Evolutionary conservation across 208 protist species (phyloP).

Genomic region (Acanthamoeba castellanii): DNA sequence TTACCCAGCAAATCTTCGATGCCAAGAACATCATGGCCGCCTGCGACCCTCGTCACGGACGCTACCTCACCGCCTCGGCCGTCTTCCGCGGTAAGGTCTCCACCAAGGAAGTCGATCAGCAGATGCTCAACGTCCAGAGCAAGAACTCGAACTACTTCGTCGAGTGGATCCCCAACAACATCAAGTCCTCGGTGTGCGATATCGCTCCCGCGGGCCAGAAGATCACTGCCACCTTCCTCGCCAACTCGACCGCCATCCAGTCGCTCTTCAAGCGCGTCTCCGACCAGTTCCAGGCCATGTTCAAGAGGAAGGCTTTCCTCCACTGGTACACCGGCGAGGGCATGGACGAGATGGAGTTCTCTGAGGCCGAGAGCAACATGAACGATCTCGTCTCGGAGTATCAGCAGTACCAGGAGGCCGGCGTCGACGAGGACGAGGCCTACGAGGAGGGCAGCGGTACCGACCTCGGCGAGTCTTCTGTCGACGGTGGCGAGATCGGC

Average conservation of each 20-base stretch:
- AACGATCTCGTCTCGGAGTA: slow-evolving; percentile 96
- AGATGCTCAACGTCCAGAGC: slow-evolving; percentile 95
- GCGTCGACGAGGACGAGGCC: slow-evolving; percentile 74
- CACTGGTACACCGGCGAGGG: slow-evolving; percentile 99
- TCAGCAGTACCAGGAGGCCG: slow-evolving; percentile 94
- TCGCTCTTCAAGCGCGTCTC: slow-evolving; percentile 95
- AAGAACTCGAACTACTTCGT: slow-evolving; percentile 98
- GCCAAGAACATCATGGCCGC: slow-evolving; percentile 98
- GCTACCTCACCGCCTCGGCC: slow-evolving; percentile 91
- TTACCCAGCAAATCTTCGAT: slow-evolving; percentile 98
- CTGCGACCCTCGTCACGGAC: slow-evolving; percentile 93
- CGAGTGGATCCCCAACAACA: slow-evolving; percentile 97
- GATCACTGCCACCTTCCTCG: slow-evolving; percentile 94
- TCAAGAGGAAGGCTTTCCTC: slow-evolving; percentile 98
- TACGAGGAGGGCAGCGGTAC: slow-evolving; percentile 80
- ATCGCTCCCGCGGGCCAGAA: slow-evolving; percentile 91
- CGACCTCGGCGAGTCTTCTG: neutral
- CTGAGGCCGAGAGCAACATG: slow-evolving; percentile 96
- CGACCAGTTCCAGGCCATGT: slow-evolving; percentile 98
- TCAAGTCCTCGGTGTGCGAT: slow-evolving; percentile 94
- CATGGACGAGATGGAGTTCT: slow-evolving; percentile 97
- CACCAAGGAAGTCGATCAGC: slow-evolving; percentile 95
- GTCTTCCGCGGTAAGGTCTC: slow-evolving; percentile 95
- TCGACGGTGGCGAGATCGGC: neutral
- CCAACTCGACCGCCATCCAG: slow-evolving; percentile 95